Evolutionary conservation across 1,284 basidiomycete species (phyloP), one percentile per base, ranked within the genome.

Genomic region (Apiotrichum laibachii): DNA sequence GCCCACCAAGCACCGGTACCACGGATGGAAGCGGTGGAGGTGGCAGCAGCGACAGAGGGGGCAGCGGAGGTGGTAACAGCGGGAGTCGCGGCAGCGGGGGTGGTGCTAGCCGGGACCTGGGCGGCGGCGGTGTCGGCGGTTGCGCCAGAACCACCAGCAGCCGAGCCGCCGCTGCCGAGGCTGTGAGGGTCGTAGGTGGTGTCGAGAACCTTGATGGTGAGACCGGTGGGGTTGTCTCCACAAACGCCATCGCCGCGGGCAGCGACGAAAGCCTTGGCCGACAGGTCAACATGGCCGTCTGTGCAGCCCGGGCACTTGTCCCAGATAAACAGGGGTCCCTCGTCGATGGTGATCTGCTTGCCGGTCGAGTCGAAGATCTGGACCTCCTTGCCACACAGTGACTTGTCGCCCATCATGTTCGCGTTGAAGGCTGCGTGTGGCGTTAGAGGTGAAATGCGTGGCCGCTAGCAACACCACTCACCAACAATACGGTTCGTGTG

Each of bases 281-380:
- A 72, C 9, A 72, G 31, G 56, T 74, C 72, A 46, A 74, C 72
- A 13, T 13, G 42, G 22, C 55, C 53, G 13, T 60, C 49, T 34
- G 55, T 51, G 50, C 69, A 70, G 10, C 66, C 69, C 26, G 53
- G 67, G 55, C 72, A 74, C 21, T 59, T 62, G 55, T 74, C 72
- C 56, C 63, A 71, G 39, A 72, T 63, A 49, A 70, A 63, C 22
- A 74, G 61, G 11, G 67, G 65, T 57, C 72, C 72, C 43, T 74
- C 72, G 50, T 69, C 53, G 26, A 68, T 69, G 21, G 43, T 59
- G 49, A 62, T 64, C 35, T 66, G 54, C 37, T 59, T 61, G 51
- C 51, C 51, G 51, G 11, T 16, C 21, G 59, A 56, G 51, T 69
- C 71, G 44, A 69, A 74, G 54, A 74, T 53, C 56, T 60, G 56